Evolutionary conservation across 1,139 yeast genomes (phyloP).

Genomic region (Hemisphaericaspora lyxosophila): DNA sequence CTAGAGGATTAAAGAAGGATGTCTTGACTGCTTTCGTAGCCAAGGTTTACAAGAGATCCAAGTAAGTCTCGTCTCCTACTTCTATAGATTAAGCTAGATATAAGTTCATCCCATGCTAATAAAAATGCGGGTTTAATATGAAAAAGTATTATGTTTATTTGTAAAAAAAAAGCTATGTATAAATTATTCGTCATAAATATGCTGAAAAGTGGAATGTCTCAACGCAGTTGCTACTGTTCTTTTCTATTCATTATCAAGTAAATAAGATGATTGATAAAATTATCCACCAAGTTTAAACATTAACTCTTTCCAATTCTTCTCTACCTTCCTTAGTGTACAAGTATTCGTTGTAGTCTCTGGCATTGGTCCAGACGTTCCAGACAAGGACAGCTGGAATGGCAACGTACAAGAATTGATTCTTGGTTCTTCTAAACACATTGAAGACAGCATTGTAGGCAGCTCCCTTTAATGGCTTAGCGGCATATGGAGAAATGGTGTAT

Average conservation of each 20-base stretch:
- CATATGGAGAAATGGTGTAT: conserved; percentile 90
- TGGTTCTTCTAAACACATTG: conserved; percentile 94
- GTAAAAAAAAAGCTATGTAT: not conserved
- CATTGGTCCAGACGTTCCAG: conserved; percentile 85
- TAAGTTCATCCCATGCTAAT: too few species aligned
- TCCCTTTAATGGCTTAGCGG: conserved; percentile 90
- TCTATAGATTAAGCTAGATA: too few species aligned
- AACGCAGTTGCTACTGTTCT: not conserved
- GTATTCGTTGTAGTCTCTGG: conserved; percentile 89
- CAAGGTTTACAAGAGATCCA: conserved; percentile 92
- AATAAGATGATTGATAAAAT: not conserved
- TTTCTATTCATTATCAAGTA: not conserved
- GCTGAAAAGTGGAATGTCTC: not conserved
- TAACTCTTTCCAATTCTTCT: conserved; percentile 83
- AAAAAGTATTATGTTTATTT: not conserved
- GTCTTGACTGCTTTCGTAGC: conserved; percentile 81
- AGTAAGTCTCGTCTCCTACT: conserved; percentile 48
- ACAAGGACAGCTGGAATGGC: conserved; percentile 75
- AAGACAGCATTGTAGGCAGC: conserved; percentile 81
- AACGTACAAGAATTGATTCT: conserved; percentile 78
- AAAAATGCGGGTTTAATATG: not conserved
- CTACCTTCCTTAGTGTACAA: conserved; percentile 98
- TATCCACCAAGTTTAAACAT: conserved; percentile 42
- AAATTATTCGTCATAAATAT: not conserved
- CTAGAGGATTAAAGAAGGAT: conserved; percentile 85